Evolutionary conservation across 257 asterid species (phyloP).

Genomic region (Gardenia jasminoides): DNA sequence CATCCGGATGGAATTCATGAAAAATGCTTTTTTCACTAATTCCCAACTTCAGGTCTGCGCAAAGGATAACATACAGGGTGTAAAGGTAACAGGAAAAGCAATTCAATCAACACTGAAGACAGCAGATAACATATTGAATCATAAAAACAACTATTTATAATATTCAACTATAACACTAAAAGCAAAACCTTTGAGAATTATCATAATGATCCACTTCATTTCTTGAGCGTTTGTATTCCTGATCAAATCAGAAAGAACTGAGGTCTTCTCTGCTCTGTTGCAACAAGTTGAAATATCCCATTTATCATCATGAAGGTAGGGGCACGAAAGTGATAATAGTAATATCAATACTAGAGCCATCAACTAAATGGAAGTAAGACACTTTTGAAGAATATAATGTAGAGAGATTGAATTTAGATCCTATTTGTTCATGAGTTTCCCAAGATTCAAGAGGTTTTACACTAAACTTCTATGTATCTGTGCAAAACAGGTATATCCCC

Average conservation of each 20-base stretch:
- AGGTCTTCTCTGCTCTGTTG: constrained; percentile 68
- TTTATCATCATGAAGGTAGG: constrained; percentile 12
- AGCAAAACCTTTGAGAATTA: constrained; percentile 80
- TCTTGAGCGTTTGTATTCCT: constrained; percentile 89
- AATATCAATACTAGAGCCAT: neutral
- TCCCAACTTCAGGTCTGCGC: constrained; percentile 90
- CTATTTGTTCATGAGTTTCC: neutral
- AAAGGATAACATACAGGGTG: neutral
- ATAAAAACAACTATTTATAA: too few relatives aligned
- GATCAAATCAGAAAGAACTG: constrained; percentile 70
- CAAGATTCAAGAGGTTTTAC: neutral
- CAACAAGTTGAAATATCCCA: constrained; percentile 26
- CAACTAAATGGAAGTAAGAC: neutral
- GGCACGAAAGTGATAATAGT: constrained; percentile 4
- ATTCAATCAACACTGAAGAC: neutral
- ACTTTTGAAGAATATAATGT: neutral
- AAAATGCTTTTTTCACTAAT: constrained; percentile 88
- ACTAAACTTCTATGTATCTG: too few relatives aligned
- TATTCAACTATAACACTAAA: too few relatives aligned
- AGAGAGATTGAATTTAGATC: neutral
- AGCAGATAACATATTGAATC: neutral
- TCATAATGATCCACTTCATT: constrained; percentile 99
- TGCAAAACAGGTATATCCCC: neutral
- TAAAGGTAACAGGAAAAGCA: neutral
- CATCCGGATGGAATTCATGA: constrained; percentile 98